A percentile compares a stretch with the other conserved stretches of the same genome.
phyloP scores from a whole-genome alignment of 768 basidiomycete genomes.

The Cubamyces sp. region DNA sequence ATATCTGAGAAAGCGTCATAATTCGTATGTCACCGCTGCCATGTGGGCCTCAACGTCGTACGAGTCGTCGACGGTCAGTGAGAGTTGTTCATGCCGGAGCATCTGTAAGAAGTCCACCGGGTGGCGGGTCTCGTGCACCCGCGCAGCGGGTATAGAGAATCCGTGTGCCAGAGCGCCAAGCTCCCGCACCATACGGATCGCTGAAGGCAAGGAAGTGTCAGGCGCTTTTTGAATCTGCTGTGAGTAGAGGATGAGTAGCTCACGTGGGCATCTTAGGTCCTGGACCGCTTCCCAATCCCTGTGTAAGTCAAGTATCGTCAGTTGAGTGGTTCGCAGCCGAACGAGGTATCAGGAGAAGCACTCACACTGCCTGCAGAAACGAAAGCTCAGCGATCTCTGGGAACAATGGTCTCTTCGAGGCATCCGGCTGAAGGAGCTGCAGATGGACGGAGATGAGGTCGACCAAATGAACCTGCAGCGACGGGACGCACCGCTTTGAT shows the following conservation, averaged over 20 bases:
- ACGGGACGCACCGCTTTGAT: conserved; percentile 6
- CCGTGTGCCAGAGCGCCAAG: conserved; percentile 9
- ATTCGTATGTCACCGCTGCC: background rate
- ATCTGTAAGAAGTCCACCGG: conserved; percentile 3
- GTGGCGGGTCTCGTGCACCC: background rate
- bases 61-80: conserved; percentile 11
- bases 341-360: background rate
- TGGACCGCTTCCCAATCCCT: conserved; percentile 18
- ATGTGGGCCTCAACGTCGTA: conserved; percentile 10
- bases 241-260: background rate
- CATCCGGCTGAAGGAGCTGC: conserved; percentile 1
- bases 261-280: conserved; percentile 1
- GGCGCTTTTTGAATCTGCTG: background rate
- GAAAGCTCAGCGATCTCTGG: background rate
- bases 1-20: no score
- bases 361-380: conserved; percentile 5
- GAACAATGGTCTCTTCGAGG: background rate
- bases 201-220: background rate
- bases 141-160: background rate
- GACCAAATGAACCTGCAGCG: no score
- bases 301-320: background rate
- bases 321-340: no score
- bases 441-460: background rate
- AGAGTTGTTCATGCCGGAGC: conserved; percentile 11
- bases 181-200: conserved; percentile 4